Conservation (phyloP, 176 grass and related monocot species). For the Musa schizocarpa region DNA sequence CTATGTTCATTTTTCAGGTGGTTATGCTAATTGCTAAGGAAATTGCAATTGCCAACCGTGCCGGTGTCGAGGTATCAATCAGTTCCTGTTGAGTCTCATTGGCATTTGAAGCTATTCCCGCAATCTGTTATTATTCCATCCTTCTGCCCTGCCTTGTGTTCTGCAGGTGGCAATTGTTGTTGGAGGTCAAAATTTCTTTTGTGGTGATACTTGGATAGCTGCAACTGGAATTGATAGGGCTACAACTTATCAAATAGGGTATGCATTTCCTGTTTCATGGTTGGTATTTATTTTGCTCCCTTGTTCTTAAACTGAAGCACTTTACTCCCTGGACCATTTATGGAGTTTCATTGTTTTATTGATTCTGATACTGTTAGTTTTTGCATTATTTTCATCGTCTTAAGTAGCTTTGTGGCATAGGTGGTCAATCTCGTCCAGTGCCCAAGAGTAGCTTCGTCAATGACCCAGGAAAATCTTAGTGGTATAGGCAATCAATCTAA, state of each 20-base stretch:
- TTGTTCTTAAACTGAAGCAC: not conserved
- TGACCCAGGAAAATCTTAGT: no score
- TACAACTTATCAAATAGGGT: constrained; percentile 75
- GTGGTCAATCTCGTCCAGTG: no score
- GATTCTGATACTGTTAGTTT: no score
- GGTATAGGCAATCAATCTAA: no score
- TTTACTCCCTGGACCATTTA: no score
- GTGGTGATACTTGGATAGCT: constrained; percentile 60
- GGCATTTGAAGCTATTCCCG: constrained; percentile 10
- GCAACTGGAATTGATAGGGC: constrained; percentile 75
- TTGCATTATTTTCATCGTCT: no score
- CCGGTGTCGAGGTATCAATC: constrained; percentile 56
- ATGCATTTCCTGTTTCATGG: not conserved
- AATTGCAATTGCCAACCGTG: constrained; percentile 65
- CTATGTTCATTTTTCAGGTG: constrained; percentile 36
- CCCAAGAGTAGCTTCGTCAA: no score
- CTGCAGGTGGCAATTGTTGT: constrained; percentile 78
- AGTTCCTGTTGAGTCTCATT: not conserved
- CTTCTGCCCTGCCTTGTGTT: not conserved
- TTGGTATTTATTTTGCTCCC: not conserved
- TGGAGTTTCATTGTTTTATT: no score
- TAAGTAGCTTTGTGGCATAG: no score
- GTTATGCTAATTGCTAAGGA: constrained; percentile 90
- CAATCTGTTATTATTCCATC: constrained; percentile 7
- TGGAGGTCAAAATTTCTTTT: constrained; percentile 90